Base-by-base conservation (phyloP, 2,329 filamentous ascomycete genomes). In the Talaromyces islandicus region DNA sequence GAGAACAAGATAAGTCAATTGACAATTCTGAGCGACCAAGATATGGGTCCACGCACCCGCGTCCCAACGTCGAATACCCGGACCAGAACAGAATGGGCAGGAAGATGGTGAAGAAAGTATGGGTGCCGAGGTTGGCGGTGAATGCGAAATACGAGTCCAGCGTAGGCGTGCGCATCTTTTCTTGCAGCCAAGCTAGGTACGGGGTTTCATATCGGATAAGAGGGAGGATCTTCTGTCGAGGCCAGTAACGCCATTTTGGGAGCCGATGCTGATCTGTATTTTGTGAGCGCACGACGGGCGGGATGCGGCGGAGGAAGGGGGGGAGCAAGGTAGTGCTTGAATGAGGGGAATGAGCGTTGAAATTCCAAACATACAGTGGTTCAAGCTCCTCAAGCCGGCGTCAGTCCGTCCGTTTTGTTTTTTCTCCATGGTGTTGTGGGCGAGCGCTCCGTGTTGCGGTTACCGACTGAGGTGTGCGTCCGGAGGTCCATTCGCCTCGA, bases 61-160 rank as follows among this genome's bases (percentile, higher is more conserved):
- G 89, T 59, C 91, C 94, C 66, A 96, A 84, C 64, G 84, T 87
- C 50, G 89, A 87, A 76, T 92, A 90, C 58, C 93, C 93, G 70
- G 91, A 96, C 94, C 94, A 99, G 79, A 97, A 97, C 67, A 96
- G 84, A 65, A 97, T 91, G 6, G 94, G 94, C 69, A 99, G 79
- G 61, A 91, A 89, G 66, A 96, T 84, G 92, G 97, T 97, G 81
- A 97, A 99, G 80, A 97, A 97, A 0, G 94, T 99, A 77, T 99
- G 94, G 0, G 94, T 99, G 65, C 94, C 91, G 59, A 97, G 84
- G 75, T 97, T 99, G 64, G 94, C 94, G 0, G 92, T 96, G 65
- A 95, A 91, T 56, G 94, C 93, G 76, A 99, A 99, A 80, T 97
- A 99, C 64, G 91, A 91, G 76, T 99, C 94, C 69, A 97, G 87